These are phyloP conservation scores for Aspergillus aculeatus DNA, from an alignment of 2,329 filamentous ascomycete species.

Conservation along the genomic window DNA sequence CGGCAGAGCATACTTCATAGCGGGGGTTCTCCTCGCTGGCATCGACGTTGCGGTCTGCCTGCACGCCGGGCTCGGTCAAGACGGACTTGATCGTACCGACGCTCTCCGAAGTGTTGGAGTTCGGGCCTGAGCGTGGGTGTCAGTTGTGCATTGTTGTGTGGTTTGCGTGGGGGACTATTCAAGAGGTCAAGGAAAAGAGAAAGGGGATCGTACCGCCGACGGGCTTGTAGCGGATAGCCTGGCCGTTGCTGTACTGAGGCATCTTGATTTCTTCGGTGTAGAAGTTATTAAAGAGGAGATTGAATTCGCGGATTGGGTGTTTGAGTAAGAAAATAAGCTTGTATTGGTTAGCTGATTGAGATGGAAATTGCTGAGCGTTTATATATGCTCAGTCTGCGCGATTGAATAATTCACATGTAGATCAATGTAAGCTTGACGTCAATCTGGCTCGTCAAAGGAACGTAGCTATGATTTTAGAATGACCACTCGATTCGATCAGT, in stretches of 20 bases:
- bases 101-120: constrained; percentile 34
- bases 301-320: neutral
- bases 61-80: constrained; percentile 31
- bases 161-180: no score
- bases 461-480: neutral
- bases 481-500: neutral
- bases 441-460: neutral
- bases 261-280: neutral
- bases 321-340: no score
- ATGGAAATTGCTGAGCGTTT: neutral
- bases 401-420: neutral
- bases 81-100: constrained; percentile 33
- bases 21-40: constrained; percentile 32
- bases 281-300: neutral
- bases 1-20: constrained; percentile 32
- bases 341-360: no score
- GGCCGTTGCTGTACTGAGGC: constrained; percentile 15
- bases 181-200: neutral
- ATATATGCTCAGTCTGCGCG: neutral
- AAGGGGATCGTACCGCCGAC: constrained; percentile 31
- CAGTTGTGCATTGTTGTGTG: no score
- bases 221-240: constrained; percentile 38
- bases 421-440: neutral
- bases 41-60: constrained; percentile 33
- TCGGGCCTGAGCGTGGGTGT: constrained; percentile 23